Evolutionary conservation across 2,329 filamentous ascomycete species (phyloP), one percentile per base, ranked within the genome.

Genomic region (Paraphoma chrysanthemicola): DNA sequence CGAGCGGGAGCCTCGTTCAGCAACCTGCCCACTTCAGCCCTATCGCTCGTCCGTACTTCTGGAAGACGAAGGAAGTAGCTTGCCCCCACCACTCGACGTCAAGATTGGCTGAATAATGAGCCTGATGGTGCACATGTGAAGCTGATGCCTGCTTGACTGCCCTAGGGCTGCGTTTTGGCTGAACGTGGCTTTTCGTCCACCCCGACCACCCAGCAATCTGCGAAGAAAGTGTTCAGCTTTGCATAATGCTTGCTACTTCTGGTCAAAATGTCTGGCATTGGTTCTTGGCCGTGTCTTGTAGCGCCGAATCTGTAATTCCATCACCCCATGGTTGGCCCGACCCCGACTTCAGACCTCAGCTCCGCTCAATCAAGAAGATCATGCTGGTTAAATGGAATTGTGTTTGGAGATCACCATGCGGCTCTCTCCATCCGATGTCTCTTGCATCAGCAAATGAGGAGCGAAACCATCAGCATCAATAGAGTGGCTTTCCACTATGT

Each of bases 61-160:
- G 48, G 48, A 49, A 54, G n/a, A 45, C 23, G 29, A 53, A 42
- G 39, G 44, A 52, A 51, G 48, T 44, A 8, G 23, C 44, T 18
- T 39, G 23, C 18, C 44, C 18, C 31, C 23, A 23, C 41, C 31
- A 44, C 45, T 14, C 16, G 45, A 44, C 18, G 51, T 51, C 41
- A 9, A 3, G 36, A 42, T 45, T 16, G 41, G 60, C 53, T 61
- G 57, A 63, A 42, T 60, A 61, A 63, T 60, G 53, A 39, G 17
- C 38, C 48, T 12, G 16, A 43, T 31, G 39, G 44, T 43, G 28
- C 11, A 36, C 16, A 47, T 42, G 36, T 44, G 18, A 12, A 46
- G n/a, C 29, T 14, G 7, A 11, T 31, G 23, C n/a, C 12, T 6
- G 11, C 18, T 23, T 43, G 28, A 28, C 29, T 33, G 17, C 16